phyloP scores from a whole-genome alignment of 371 early-diverging fungal species.

The Mortierella sp. region DNA sequence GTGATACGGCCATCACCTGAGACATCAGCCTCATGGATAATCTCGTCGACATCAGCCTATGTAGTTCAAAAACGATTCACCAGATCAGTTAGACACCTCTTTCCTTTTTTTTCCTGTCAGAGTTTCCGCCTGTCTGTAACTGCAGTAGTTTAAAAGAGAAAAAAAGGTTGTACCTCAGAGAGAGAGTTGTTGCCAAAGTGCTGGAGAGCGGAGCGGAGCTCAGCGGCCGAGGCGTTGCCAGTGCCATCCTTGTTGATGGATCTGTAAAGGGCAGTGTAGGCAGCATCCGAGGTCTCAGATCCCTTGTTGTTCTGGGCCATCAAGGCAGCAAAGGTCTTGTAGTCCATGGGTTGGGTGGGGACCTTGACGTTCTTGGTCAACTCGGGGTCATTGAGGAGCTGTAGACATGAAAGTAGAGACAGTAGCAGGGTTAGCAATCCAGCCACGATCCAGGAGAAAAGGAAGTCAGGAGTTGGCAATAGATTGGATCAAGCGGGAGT shows the following conservation, averaged over 20 bases:
- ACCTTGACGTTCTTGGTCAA: slow-evolving; percentile 40
- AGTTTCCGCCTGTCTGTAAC: neutral
- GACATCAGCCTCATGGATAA: slow-evolving; percentile 55
- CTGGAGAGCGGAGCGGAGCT: slow-evolving; percentile 48
- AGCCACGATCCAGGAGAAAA: too few relatives aligned
- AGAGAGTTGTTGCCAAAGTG: slow-evolving; percentile 54
- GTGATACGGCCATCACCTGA: slow-evolving; percentile 55
- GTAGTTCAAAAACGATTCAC: neutral
- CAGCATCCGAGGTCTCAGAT: slow-evolving; percentile 46
- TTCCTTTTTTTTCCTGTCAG: neutral
- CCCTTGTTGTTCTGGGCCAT: slow-evolving; percentile 44
- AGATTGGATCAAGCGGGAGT: too few relatives aligned
- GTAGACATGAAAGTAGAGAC: neutral
- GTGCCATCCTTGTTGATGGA: slow-evolving; percentile 53
- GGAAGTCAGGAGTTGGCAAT: too few relatives aligned
- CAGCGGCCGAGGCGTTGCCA: slow-evolving; percentile 49
- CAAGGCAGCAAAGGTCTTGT: slow-evolving; percentile 50
- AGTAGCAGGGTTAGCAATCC: too few relatives aligned
- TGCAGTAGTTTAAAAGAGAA: too few relatives aligned
- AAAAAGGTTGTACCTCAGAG: slow-evolving; percentile 37
- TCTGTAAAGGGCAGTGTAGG: slow-evolving; percentile 38
- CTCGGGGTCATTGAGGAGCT: slow-evolving; percentile 48
- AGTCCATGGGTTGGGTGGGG: slow-evolving; percentile 55
- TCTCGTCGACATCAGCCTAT: slow-evolving; percentile 51
- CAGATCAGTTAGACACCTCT: neutral